Base-by-base conservation (phyloP, 768 basidiomycete genomes). In the Podaxis rugospora region DNA sequence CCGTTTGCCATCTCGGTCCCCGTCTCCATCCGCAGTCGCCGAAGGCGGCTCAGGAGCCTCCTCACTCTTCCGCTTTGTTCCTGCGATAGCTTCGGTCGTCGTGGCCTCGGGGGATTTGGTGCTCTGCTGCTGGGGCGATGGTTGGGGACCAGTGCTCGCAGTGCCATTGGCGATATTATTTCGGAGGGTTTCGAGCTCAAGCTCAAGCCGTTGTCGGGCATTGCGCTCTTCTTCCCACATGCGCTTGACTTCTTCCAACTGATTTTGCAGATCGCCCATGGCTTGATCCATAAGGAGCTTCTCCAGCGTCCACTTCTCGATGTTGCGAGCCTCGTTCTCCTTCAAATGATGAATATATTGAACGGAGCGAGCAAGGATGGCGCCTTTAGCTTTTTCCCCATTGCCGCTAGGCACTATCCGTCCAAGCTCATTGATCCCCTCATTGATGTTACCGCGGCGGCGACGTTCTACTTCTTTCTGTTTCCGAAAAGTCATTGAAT, bases 401-500 rank as follows among this genome's bases (percentile, higher is more conserved):
- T 89, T 87, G 27, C 88, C 90, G 65, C 88, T 90, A 3, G 95
- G 95, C 9, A 98, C 88, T 66, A 95, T 91, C 0, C 88, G 84
- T 0, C 90, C 89, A 14, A 98, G 87, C 66, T 92, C 90, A 68
- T 91, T 93, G 76, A 99, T 97, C 0, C 95, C 95, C 64, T 95
- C 91, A 74, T 96, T 97, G 75, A 99, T 98, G 66, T 94, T 94
- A 16, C 95, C 95, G 51, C 96, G 82, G 56, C 96, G 88, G 39
- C 93, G 86, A 56, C 96, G 90, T 72, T 99, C 96, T 11, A 98
- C 95, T 76, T 98, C 95, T 92, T 98, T 98, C 95, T 98, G 76
- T 55, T 18, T 13, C 62, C 21, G 40, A 14, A 54, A 13, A 23
- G 42, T 55, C 47, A 59, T 27, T 49, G 7, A 49, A 27, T 42